Base-by-base conservation (phyloP, 1,139 yeast species). In the Kluyveromyces sp. region DNA sequence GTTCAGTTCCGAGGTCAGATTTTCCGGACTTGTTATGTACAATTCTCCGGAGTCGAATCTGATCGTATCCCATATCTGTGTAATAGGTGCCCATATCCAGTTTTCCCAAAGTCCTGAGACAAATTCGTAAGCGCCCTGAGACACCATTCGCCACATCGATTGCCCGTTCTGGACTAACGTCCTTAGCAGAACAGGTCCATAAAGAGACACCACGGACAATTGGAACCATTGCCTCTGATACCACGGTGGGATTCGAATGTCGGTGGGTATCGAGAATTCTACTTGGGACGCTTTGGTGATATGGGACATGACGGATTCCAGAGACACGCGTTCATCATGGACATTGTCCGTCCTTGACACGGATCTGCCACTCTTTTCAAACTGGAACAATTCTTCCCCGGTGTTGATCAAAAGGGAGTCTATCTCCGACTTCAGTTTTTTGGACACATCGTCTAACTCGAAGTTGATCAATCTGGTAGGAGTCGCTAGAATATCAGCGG, bases 71-170 rank as follows among this genome's bases (percentile, higher is more conserved):
- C 87, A 67, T 56, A 92, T 82, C 53, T 84, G 82, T 40, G 69
- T 68, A n/a, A 85, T 58, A 1, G 98, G 97, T 41, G 75, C 75
- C 26, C 86, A 66, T 3, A 92, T 73, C 96, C 97, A 89, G 61
- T 89, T 87, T 33, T 69, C 67, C 69, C 80, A 76, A 52, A 89
- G 81, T 1, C 94, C 87, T 36, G 61, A 57, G 1, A 72, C 58
- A 0, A 95, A 83, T 31, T 80, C 87, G 19, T 31, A 38, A 4
- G 30, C n/a, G 13, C 41, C 41, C 13, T 19, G 29, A 16, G 36
- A 25, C 32, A 37, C 31, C 19, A 20, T 9, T 29, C 22, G 29
- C 36, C 44, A 41, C 26, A 41, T n/a, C 11, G 40, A 36, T 19
- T 36, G 33, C 20, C 40, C 33, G 28, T 31, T 36, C 7, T 41